Conservation (phyloP, 148 eudicot genomes). For the Rhododendron ferrugineum region DNA sequence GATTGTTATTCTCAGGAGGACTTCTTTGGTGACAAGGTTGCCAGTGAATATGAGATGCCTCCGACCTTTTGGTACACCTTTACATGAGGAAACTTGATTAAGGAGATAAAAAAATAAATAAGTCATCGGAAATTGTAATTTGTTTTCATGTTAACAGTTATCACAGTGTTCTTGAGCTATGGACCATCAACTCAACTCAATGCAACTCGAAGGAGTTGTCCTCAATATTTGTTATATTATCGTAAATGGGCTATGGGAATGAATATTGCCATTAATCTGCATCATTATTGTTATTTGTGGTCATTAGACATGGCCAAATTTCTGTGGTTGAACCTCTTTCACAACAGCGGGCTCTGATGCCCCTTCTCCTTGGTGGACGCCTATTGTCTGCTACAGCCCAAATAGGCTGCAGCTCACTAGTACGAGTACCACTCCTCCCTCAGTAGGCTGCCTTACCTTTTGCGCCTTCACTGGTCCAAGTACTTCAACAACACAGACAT, state of each 20-base stretch:
- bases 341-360: too few species aligned
- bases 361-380: background rate
- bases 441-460: background rate
- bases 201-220: too few species aligned
- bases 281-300: too few species aligned
- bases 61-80: background rate
- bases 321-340: too few species aligned
- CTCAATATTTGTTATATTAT: too few species aligned
- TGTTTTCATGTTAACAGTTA: background rate
- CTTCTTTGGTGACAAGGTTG: background rate
- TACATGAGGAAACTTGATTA: background rate
- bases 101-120: background rate
- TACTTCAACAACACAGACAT: background rate
- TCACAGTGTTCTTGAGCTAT: background rate
- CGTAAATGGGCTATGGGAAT: too few species aligned
- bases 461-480: background rate
- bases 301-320: too few species aligned
- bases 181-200: background rate
- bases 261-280: too few species aligned
- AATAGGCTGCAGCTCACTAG: background rate
- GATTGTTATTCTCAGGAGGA: background rate
- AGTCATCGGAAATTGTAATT: background rate
- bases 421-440: background rate
- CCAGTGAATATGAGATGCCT: background rate
- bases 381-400: background rate